Evolutionary conservation across 208 protist genomes (phyloP), one percentile per base, ranked within the genome.

Genomic region (Histomonas meleagridis): DNA sequence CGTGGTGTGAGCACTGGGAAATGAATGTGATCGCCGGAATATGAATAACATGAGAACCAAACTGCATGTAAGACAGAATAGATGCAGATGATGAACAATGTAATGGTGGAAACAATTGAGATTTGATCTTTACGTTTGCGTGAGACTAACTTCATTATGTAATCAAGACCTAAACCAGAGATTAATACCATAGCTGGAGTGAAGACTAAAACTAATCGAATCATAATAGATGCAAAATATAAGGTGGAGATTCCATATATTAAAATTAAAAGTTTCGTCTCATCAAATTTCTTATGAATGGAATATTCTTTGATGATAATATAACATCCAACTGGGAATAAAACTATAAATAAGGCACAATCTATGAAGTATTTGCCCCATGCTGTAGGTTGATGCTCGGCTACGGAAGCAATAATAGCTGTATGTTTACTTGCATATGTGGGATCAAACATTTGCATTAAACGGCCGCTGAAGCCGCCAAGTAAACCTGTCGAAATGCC

Each of bases 301-400:
- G 93, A 96, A 10, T 62, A 23, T 55, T 96, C 93, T 48, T 91
- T 79, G 92, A 97, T 96, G 92, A 95, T 96, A 60, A 96, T 96
- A 91, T 96, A 98, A 23, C 97, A 69, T 72, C 96, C 97, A 51
- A 95, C 94, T 53, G 97, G 96, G 91, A 97, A 94, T 21, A 98
- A 79, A 72, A 97, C 93, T 1, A 94, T 93, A 14, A 97, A 91
- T 55, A 97, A 93, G 79, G 97, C 95, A 10, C 97, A 81, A 92
- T 98, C 97, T 72, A 97, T 96, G 93, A 97, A 98, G 92, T 97
- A 98, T 1, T 94, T 96, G 0, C 94, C 81, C 97, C 97, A 98
- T 5, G 95, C 94, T 16, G 96, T 97, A 35, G 97, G 96, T 93
- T 98, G 97, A 93, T 98, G 97, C 92, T 98, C 97, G 40, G 96